These are phyloP conservation scores for Irpex rosettiformis DNA, from an alignment of 1,284 basidiomycete species.

Conservation along the genomic window DNA sequence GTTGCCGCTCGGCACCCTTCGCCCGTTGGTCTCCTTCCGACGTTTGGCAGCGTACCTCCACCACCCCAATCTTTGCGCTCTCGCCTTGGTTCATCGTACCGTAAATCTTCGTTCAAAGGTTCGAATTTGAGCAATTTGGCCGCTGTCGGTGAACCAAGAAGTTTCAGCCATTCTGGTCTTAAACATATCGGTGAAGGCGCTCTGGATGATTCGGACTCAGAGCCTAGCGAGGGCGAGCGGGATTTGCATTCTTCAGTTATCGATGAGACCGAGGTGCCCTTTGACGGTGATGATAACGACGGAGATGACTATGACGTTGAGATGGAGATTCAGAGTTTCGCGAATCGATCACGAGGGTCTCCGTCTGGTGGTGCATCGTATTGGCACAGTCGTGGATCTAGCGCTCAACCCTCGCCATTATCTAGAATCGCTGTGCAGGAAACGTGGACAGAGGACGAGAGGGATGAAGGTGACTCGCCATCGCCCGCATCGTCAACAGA, in stretches of 20 bases:
- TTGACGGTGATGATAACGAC: constrained; percentile 35
- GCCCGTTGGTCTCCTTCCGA: constrained; percentile 15
- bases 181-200: constrained; percentile 73
- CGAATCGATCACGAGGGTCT: constrained; percentile 15
- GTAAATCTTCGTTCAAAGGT: constrained; percentile 25
- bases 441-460: constrained; percentile 46
- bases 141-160: constrained; percentile 20
- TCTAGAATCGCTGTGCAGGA: constrained; percentile 52
- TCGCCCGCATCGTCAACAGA: constrained; percentile 47
- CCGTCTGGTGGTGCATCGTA: constrained; percentile 19
- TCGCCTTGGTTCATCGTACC: constrained; percentile 20
- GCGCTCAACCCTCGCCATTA: constrained; percentile 56
- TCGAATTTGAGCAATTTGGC: constrained; percentile 22
- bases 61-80: constrained; percentile 20
- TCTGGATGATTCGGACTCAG: constrained; percentile 71
- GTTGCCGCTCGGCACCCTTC: constrained; percentile 25
- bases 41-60: not conserved
- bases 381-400: constrained; percentile 29
- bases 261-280: constrained; percentile 24
- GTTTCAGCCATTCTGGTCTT: constrained; percentile 25
- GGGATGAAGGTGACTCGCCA: constrained; percentile 40
- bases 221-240: constrained; percentile 34
- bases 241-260: constrained; percentile 23
- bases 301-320: not conserved
- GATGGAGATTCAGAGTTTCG: not conserved